Evolutionary conservation across 805 yeast genomes (phyloP), one percentile per base, ranked within the genome.

Genomic region (Yarrowia porcina): DNA sequence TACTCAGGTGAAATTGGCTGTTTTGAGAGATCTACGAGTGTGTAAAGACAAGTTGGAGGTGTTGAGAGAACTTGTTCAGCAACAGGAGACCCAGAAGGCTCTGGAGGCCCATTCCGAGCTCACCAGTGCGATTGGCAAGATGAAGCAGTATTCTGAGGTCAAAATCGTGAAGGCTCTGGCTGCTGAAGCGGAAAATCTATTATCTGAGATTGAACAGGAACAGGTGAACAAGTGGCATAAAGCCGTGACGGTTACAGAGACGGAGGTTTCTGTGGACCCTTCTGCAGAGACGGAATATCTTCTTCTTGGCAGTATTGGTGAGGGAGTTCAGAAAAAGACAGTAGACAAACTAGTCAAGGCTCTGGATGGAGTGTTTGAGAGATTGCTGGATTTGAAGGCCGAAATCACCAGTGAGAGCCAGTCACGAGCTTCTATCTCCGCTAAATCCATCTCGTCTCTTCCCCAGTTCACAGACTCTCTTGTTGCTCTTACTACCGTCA

Each of bases 1-100:
- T 13, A 41, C 49, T 2, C 61, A 41, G 35, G 61, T 56, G 20
- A 56, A 56, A 28, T n/a, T 56, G 49, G 39, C 61, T 10, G 49
- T 6, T 18, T 20, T 56, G 47, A 32, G 30, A 21, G 35, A 56
- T 9, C 28, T 56, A 4, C 27, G 15, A 12, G 49, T 17, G 30
- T 56, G 61, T 12, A 4, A 49, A 27, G 49, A 56, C 11, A 28
- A 56, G 39, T 28, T 56, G 21, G 20, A 28, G 10, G 32, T n/a
- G n/a, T 11, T 56, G 28, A 12, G 30, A 30, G 17, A 15, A 2
- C 27, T 9, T 1, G 61, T 56, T 20, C 28, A 56, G 17, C n/a
- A 56, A 9, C 18, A 39, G n/a, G 27, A 30, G 17, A 39, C 61
- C 7, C 23, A 39, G 7, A 28, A 38, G 49, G 61, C 61, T 13